A percentile compares a stretch with the other conserved stretches of the same genome.
These are phyloP conservation scores for Kluyveromyces starmeri DNA, from an alignment of 805 yeast genomes.

Conservation along the genomic window DNA sequence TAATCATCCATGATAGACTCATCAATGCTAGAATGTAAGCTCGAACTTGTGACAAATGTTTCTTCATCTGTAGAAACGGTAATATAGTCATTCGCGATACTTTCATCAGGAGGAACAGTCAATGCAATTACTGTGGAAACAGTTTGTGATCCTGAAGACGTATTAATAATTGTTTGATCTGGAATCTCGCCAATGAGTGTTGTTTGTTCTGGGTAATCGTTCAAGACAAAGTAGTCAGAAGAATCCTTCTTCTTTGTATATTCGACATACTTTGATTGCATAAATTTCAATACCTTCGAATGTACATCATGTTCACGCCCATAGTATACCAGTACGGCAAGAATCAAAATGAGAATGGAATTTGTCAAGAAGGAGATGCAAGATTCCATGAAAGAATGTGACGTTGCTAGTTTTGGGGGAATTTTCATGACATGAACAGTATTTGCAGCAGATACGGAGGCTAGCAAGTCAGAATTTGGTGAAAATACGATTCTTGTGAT, in stretches of 20 bases:
- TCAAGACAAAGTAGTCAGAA: slow-evolving; percentile 11
- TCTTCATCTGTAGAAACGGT: not conserved
- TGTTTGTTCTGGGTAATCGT: slow-evolving; percentile 14
- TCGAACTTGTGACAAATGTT: not conserved
- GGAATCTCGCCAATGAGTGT: slow-evolving; percentile 17
- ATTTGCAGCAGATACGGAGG: slow-evolving; percentile 71
- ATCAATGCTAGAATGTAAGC: too few species aligned
- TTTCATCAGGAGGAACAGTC: slow-evolving; percentile 6
- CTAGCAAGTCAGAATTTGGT: slow-evolving; percentile 56
- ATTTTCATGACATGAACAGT: slow-evolving; percentile 54
- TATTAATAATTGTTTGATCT: slow-evolving; percentile 10
- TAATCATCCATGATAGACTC: too few species aligned
- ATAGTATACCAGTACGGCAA: slow-evolving; percentile 20
- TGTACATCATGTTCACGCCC: slow-evolving; percentile 21
- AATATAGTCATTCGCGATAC: slow-evolving; percentile 8
- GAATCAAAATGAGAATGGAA: slow-evolving; percentile 16
- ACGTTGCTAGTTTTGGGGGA: slow-evolving; percentile 41
- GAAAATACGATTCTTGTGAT: slow-evolving; percentile 66
- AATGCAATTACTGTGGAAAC: not conserved
- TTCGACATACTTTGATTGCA: slow-evolving; percentile 11
- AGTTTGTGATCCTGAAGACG: slow-evolving; percentile 1
- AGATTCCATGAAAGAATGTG: slow-evolving; percentile 22
- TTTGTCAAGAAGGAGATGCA: slow-evolving; percentile 19
- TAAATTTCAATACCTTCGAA: slow-evolving; percentile 12
- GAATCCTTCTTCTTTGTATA: slow-evolving; percentile 12